Conservation (phyloP, 2,329 filamentous ascomycete genomes). For the Aureobasidium sp. region DNA sequence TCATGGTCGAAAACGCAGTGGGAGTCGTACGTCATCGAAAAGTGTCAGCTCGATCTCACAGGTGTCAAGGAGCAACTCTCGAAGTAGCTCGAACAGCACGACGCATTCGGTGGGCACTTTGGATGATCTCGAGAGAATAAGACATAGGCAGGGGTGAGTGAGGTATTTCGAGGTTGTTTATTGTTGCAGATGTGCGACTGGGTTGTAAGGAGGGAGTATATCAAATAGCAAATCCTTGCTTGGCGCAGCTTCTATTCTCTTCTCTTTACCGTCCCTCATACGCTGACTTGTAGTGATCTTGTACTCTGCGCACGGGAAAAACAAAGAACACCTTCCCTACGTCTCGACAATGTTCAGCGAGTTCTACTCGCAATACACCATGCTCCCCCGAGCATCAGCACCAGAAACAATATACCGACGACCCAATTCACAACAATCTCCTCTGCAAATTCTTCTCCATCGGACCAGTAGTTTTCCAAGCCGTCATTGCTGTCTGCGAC, state of each 20-base stretch:
- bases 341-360: too few species aligned
- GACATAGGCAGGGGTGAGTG: neutral
- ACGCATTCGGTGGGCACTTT: constrained; percentile 3
- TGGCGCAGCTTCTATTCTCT: neutral
- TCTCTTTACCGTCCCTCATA: neutral
- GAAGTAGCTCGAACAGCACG: neutral
- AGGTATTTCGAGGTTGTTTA: neutral
- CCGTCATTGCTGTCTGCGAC: too few species aligned
- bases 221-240: neutral
- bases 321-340: too few species aligned
- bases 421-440: too few species aligned
- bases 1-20: neutral
- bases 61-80: constrained; percentile 1
- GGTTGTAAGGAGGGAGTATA: neutral
- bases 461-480: too few species aligned
- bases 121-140: constrained; percentile 3
- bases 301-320: too few species aligned
- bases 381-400: too few species aligned
- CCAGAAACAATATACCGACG: too few species aligned
- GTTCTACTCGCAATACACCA: too few species aligned
- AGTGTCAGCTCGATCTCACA: neutral
- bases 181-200: neutral
- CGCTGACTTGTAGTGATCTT: neutral
- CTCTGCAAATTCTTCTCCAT: too few species aligned
- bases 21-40: constrained; percentile 5